Evolutionary conservation across 768 basidiomycete genomes (phyloP).

Genomic region (Russula foetens): DNA sequence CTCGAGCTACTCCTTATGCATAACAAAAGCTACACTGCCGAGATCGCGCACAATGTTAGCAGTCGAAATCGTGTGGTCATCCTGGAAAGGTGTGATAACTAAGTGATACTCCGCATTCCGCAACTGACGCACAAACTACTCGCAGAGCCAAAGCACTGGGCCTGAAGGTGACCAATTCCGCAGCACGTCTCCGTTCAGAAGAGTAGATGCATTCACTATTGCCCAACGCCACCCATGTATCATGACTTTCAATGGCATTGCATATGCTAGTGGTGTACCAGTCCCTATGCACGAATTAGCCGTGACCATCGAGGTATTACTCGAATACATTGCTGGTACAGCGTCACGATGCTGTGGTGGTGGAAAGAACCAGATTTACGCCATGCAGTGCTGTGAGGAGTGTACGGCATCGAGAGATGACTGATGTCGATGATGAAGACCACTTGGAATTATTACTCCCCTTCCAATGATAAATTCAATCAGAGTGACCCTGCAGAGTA

Average conservation of each 20-base stretch:
- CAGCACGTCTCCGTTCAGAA: slow-evolving; percentile 90
- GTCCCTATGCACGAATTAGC: not conserved
- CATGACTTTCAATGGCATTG: slow-evolving; percentile 30
- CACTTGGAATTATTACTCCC: too few species aligned
- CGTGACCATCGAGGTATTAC: too few species aligned
- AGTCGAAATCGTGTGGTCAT: slow-evolving; percentile 91
- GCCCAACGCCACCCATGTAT: slow-evolving; percentile 42
- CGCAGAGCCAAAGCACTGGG: slow-evolving; percentile 74
- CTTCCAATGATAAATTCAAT: slow-evolving; percentile 25
- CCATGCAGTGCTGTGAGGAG: too few species aligned
- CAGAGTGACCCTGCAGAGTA: slow-evolving; percentile 17
- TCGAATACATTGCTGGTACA: too few species aligned
- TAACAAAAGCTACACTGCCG: slow-evolving; percentile 92
- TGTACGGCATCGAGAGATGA: not conserved
- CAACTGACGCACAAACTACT: not conserved
- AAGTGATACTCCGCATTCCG: not conserved
- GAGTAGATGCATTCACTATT: slow-evolving; percentile 50
- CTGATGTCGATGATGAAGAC: not conserved
- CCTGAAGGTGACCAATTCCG: slow-evolving; percentile 91
- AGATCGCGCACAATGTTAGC: slow-evolving; percentile 94
- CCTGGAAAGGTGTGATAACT: slow-evolving; percentile 58
- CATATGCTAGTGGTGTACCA: not conserved
- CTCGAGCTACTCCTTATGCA: slow-evolving; percentile 96
- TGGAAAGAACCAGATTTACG: not conserved
- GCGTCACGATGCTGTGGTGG: not conserved